phyloP scores from a whole-genome alignment of 2,329 filamentous ascomycete genomes.

The Torrubiella hemipterigena region DNA sequence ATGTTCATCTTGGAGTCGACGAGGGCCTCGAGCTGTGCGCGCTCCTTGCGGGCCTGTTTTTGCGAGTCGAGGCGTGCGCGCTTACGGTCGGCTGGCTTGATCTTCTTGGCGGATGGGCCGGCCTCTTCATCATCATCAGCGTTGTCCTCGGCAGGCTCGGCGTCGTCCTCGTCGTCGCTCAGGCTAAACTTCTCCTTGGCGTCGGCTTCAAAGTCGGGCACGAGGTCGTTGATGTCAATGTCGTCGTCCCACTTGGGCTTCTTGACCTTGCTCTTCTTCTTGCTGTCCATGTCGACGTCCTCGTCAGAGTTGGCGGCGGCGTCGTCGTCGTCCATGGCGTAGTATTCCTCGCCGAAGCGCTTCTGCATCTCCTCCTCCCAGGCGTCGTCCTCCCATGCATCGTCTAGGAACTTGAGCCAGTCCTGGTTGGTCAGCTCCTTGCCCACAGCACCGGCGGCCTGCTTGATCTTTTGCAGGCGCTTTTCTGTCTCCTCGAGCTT shows the following conservation, averaged over 20 bases:
- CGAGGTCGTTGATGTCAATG: constrained; percentile 87
- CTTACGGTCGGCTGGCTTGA: constrained; percentile 48
- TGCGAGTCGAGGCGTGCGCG: constrained; percentile 46
- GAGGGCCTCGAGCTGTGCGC: constrained; percentile 71
- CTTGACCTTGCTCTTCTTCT: constrained; percentile 33
- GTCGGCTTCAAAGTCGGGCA: constrained; percentile 65
- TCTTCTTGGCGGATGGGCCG: constrained; percentile 37
- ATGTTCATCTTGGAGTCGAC: constrained; percentile 74
- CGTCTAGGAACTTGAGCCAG: constrained; percentile 75
- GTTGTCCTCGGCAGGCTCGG: constrained; percentile 21
- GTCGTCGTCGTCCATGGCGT: constrained; percentile 58
- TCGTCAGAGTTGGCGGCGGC: constrained; percentile 54
- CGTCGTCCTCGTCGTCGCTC: constrained; percentile 30
- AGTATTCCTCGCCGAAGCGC: constrained; percentile 84
- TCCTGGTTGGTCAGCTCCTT: constrained; percentile 60
- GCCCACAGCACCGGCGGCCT: constrained; percentile 69
- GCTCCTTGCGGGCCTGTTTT: constrained; percentile 67
- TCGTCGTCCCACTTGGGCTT: constrained; percentile 84
- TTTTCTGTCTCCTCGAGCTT: constrained; percentile 84
- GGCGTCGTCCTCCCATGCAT: constrained; percentile 74
- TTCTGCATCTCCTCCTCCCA: constrained; percentile 89
- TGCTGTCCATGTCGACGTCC: constrained; percentile 50
- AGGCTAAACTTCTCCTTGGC: constrained; percentile 39
- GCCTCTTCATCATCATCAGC: constrained; percentile 28
- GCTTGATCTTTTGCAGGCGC: constrained; percentile 78